These are phyloP conservation scores for Sherardia arvensis DNA, from an alignment of 257 asterid species.

Conservation along the genomic window DNA sequence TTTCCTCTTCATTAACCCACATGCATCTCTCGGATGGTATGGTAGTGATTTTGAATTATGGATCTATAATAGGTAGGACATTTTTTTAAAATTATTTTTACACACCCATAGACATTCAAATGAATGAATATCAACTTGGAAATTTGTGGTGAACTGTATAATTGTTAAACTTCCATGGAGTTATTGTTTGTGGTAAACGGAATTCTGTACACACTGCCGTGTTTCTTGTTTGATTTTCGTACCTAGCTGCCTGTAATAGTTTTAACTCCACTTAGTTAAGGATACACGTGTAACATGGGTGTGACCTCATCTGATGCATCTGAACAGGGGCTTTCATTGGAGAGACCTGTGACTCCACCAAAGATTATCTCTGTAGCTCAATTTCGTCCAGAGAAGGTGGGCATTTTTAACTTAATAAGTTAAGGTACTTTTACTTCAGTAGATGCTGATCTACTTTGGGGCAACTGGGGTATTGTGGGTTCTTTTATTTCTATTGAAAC, in stretches of 20 bases:
- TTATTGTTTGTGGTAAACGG: not conserved
- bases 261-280: not conserved
- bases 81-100: not conserved
- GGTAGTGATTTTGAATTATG: not conserved
- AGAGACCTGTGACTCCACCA: slow-evolving; percentile 49
- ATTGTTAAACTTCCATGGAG: not conserved
- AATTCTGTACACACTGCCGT: not conserved
- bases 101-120: not conserved
- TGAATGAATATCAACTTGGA: not conserved
- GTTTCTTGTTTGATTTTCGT: not conserved
- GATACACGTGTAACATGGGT: too few species aligned
- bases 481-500: slow-evolving; percentile 18
- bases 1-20: not conserved
- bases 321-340: slow-evolving; percentile 63
- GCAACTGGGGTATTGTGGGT: slow-evolving; percentile 10
- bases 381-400: slow-evolving; percentile 98
- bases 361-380: slow-evolving; percentile 91
- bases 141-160: not conserved
- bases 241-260: not conserved
- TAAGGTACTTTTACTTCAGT: slow-evolving; percentile 37
- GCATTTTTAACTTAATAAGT: slow-evolving; percentile 35
- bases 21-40: not conserved
- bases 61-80: not conserved
- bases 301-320: slow-evolving; percentile 12
- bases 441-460: slow-evolving; percentile 7